phyloP scores from a whole-genome alignment of 2,329 filamentous ascomycete species.

The Biscogniauxia mediterranea region DNA sequence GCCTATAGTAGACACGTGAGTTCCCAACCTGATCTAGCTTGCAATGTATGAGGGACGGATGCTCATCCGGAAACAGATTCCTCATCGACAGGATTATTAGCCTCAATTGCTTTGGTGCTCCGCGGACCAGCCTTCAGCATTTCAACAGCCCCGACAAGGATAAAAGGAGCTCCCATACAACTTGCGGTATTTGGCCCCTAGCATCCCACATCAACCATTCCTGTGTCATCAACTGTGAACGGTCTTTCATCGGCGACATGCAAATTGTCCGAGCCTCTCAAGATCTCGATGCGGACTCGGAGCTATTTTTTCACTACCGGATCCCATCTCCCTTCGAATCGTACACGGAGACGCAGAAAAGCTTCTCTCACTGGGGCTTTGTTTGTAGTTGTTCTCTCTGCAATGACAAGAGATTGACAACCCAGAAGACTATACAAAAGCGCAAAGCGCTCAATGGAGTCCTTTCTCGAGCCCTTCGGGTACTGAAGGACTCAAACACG shows the following conservation, averaged over 20 bases:
- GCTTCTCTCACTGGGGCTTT: constrained; percentile 40
- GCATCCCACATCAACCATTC: constrained; percentile 54
- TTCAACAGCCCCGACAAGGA: not conserved
- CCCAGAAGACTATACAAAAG: constrained; percentile 7
- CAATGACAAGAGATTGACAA: constrained; percentile 23
- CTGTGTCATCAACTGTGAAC: constrained; percentile 45
- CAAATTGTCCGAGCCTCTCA: constrained; percentile 46
- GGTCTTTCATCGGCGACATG: constrained; percentile 55
- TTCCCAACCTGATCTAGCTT: constrained; percentile 8
- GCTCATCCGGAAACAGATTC: constrained; percentile 35
- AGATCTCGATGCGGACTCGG: constrained; percentile 42
- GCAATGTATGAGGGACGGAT: not conserved
- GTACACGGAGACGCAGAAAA: constrained; percentile 32
- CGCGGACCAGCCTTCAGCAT: constrained; percentile 20
- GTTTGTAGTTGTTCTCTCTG: constrained; percentile 42
- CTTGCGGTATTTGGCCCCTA: constrained; percentile 45
- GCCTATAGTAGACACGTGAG: constrained; percentile 46
- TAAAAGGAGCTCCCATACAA: constrained; percentile 14
- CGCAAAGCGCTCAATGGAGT: constrained; percentile 14
- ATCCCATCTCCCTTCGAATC: constrained; percentile 16
- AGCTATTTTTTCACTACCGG: constrained; percentile 44
- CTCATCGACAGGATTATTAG: constrained; percentile 42
- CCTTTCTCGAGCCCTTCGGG: not conserved
- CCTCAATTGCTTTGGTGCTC: constrained; percentile 43
- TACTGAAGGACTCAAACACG: not conserved